Base-by-base conservation (phyloP, 352 stramenopile species). In the Lagenidium giganteum region DNA sequence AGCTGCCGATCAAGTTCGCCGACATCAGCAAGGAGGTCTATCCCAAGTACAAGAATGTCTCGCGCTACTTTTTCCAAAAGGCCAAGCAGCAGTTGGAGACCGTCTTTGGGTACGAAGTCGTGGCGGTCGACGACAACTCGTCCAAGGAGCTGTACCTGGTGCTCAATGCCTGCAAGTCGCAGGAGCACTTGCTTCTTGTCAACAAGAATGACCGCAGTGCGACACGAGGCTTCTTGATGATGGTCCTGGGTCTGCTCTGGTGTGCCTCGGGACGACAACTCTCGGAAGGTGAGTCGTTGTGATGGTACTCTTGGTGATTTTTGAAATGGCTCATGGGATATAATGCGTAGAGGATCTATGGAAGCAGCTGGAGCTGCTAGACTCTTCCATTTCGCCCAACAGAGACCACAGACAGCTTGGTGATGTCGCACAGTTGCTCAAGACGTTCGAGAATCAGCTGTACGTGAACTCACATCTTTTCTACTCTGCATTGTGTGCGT, bases 21-120 rank as follows among this genome's bases (percentile, higher is more conserved):
- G 81, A 93, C 50, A 87, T 93, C 45, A 87, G 68, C 61, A 93
- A 90, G 46, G 81, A 89, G 2, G 76, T 93, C 25, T 90, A 77
- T 23, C 70, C 71, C 11, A 75, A 83, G 51, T 75, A 91, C 56
- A 87, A 84, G 57, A 93, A 80, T 43, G 67, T 87, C 7, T 87
- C 73, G 9, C 57, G 76, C 66, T 86, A 81, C 37, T 87, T 93
- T 36, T 88, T 93, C 49, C 67, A 71, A 43, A 56, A 71, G 17
- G 78, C 81, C n/a, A 86, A 87, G 54, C 54, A 83, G 51, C 77
- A 85, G 44, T 64, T 93, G 12, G 76, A 93, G 49, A 64, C 52
- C 24, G 59, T 87, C 2, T 93, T 93, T 49, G 81, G 75, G 12
- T 93, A 87, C 54, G 61, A 69, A 31, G 76, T 87, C 17, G 59